Conservation (phyloP, 352 stramenopile genomes). For the Globisporangium orthogonon region DNA sequence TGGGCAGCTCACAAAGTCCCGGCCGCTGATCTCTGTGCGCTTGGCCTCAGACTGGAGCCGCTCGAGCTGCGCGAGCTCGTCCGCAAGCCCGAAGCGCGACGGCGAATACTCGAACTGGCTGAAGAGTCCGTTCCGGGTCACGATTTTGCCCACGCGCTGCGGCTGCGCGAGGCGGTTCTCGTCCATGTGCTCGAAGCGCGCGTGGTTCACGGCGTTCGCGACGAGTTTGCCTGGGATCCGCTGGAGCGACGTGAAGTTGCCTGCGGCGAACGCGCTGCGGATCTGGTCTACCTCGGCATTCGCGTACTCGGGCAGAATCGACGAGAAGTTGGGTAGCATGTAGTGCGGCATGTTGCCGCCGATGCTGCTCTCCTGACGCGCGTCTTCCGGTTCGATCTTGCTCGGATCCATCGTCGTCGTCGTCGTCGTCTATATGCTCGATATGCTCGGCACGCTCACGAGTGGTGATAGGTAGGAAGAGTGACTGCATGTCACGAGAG, state of each 20-base stretch:
- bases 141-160: constrained; percentile 30
- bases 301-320: constrained; percentile 71
- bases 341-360: constrained; percentile 38
- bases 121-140: constrained; percentile 67
- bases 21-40: constrained; percentile 58
- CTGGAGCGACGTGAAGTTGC: constrained; percentile 63
- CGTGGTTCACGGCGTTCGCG: constrained; percentile 56
- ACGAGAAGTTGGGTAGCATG: constrained; percentile 81
- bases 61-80: constrained; percentile 64
- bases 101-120: constrained; percentile 74
- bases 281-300: constrained; percentile 76
- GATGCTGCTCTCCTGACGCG: constrained; percentile 2
- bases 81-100: constrained; percentile 54
- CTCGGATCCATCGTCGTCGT: background rate
- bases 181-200: constrained; percentile 72
- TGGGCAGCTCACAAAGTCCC: constrained; percentile 55
- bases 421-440: background rate
- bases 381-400: background rate
- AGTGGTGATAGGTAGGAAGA: too few species aligned
- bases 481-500: background rate
- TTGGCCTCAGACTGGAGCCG: constrained; percentile 60
- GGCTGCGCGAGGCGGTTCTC: constrained; percentile 50
- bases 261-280: constrained; percentile 58
- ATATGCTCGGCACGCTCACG: background rate
- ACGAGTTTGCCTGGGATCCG: constrained; percentile 48